Evolutionary conservation across 2,329 filamentous ascomycete species (phyloP), one percentile per base, ranked within the genome.

Genomic region (Trichothecium roseum): DNA sequence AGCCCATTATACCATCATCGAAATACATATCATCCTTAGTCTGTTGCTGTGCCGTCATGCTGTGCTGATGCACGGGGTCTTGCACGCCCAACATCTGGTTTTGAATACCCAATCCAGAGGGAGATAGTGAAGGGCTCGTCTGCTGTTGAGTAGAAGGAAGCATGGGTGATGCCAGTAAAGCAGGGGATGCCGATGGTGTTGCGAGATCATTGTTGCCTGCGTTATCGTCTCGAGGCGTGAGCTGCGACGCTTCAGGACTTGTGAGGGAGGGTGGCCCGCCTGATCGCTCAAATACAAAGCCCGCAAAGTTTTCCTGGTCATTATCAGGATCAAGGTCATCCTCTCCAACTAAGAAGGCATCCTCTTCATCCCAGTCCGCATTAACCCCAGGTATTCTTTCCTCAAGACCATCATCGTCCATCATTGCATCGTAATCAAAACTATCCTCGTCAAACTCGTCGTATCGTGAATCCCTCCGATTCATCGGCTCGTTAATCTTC

Each of bases 11-110:
- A 3, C 77, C 78, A 48, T 77, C 76, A 42, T 82, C 77, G 48
- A 80, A 85, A 51, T 84, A 84, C 20, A 84, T 59, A 42, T 84
- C 80, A 44, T 81, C 76, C 24, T 74, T 68, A 10, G 22, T 28
- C 29, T 37, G 15, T 18, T 32, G 35, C 18, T n/a, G n/a, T 32
- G 28, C 7, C 8, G 20, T 6, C 20, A 10, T 24, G 5, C 61
- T 36, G 9, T 54, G 57, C 40, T 62, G 60, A n/a, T 24, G 20
- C 10, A 24, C 13, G 13, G 20, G 26, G 4, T 18, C 22, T 45
- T 45, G 37, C 43, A 45, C 36, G 42, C 39, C 31, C 4, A 33
- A 22, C 14, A 33, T 14, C 5, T 61, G 35, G 9, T 54, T 57
- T 40, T 63, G 61, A n/a, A 66, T 66, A 6, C 60, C 64, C n/a